Percentiles rank a stretch among this genome's conserved stretches.
These are phyloP conservation scores for Aureobasidium sp. DNA, from an alignment of 2,329 filamentous ascomycete species.

Conservation along the genomic window DNA sequence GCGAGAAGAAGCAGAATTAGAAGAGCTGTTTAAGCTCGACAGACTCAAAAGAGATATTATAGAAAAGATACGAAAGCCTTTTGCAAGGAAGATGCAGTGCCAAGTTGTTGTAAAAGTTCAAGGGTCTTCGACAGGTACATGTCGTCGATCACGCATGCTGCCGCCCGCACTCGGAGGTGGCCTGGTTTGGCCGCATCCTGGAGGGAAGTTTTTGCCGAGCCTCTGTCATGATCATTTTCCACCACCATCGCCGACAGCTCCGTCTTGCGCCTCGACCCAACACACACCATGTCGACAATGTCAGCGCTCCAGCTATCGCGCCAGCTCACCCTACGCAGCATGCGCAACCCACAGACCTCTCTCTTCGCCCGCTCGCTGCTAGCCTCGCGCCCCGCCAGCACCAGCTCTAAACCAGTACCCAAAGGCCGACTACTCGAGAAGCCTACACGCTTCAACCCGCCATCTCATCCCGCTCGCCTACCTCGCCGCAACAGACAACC, in stretches of 20 bases:
- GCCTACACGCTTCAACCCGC: constrained; percentile 82
- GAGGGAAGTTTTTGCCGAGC: constrained; percentile 3
- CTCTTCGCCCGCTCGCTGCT: not conserved
- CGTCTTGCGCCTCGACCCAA: not conserved
- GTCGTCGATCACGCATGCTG: not conserved
- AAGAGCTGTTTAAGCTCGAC: not conserved
- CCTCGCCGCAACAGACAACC: constrained; percentile 38
- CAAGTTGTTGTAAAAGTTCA: not conserved
- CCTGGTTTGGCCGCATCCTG: not conserved
- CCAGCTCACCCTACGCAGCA: not conserved
- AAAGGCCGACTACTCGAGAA: constrained; percentile 72
- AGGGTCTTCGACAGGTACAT: not conserved
- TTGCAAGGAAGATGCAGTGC: not conserved
- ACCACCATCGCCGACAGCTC: not conserved
- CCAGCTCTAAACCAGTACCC: constrained; percentile 22
- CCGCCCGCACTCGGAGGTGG: not conserved
- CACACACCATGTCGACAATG: not conserved
- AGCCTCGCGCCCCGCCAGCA: not conserved
- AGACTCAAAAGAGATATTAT: not conserved
- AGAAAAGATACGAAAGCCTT: not conserved
- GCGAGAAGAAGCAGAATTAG: constrained; percentile 25
- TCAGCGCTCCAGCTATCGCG: constrained; percentile 1
- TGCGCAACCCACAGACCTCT: not conserved
- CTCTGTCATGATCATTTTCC: not conserved
- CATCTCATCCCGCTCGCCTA: constrained; percentile 72